Percentiles rank a stretch among this genome's conserved stretches.
These are phyloP conservation scores for Sporisorium sorghi DNA, from an alignment of 1,284 basidiomycete genomes.

Conservation along the genomic window DNA sequence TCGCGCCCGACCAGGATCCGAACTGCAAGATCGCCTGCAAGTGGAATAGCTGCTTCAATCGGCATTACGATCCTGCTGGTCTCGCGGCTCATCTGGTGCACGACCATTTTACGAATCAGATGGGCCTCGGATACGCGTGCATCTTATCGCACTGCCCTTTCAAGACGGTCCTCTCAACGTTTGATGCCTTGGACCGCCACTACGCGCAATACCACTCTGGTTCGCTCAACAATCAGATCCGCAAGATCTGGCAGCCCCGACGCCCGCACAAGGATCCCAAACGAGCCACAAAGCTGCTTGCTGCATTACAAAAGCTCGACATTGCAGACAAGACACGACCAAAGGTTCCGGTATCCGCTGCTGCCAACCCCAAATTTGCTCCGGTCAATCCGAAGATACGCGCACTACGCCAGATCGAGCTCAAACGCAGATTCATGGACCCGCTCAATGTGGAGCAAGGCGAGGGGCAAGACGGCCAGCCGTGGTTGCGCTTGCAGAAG, in stretches of 20 bases:
- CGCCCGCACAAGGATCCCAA: background rate
- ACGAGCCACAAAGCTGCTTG: conserved; percentile 4
- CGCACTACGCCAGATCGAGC: background rate
- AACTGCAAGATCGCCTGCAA: conserved; percentile 23
- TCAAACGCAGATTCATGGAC: conserved; percentile 13
- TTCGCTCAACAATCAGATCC: background rate
- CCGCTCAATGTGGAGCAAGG: conserved; percentile 9
- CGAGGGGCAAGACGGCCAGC: conserved; percentile 18
- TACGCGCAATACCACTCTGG: conserved; percentile 21
- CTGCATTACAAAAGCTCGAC: conserved; percentile 10
- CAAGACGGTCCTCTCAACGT: conserved; percentile 17
- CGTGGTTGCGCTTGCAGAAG: conserved; percentile 19
- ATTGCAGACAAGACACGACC: background rate
- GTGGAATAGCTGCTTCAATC: conserved; percentile 38
- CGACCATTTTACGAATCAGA: conserved; percentile 30
- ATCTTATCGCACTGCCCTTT: conserved; percentile 15
- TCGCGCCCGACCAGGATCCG: background rate
- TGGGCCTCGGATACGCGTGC: conserved; percentile 36
- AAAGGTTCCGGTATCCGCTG: conserved; percentile 12
- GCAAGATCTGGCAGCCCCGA: conserved; percentile 18
- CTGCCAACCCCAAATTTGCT: conserved; percentile 7
- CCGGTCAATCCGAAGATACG: background rate
- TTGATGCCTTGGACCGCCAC: conserved; percentile 18
- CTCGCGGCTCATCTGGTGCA: conserved; percentile 34
- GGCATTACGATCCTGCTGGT: conserved; percentile 20